Evolutionary conservation across 306 rosid species (phyloP).

Genomic region (Vachellia pachyceras): DNA sequence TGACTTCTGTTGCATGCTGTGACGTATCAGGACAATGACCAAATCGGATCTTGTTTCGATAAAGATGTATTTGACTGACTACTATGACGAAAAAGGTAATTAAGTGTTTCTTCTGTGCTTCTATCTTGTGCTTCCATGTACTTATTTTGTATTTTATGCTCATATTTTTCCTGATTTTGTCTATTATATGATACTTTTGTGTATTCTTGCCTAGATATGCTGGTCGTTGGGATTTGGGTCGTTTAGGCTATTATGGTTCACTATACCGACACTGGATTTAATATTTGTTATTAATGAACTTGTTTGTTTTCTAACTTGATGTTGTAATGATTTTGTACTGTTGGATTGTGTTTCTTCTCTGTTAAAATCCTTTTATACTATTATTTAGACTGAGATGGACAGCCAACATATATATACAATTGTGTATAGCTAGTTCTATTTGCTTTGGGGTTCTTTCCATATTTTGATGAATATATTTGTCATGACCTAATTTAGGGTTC

Average conservation of each 20-base stretch:
- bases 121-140: too few relatives aligned
- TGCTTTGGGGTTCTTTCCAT: not conserved
- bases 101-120: too few relatives aligned
- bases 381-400: constrained; percentile 13
- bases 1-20: too few relatives aligned
- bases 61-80: too few relatives aligned
- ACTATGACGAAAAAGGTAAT: too few relatives aligned
- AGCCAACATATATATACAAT: not conserved
- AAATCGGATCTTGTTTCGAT: too few relatives aligned
- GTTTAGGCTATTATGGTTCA: constrained; percentile 23
- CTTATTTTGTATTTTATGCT: too few relatives aligned
- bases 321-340: constrained; percentile 4
- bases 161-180: too few relatives aligned
- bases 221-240: not conserved
- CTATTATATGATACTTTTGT: too few relatives aligned
- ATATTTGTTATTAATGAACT: constrained; percentile 5
- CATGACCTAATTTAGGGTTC: constrained; percentile 17
- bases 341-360: not conserved
- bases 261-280: not conserved
- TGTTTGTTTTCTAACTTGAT: constrained; percentile 10
- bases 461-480: constrained; percentile 7
- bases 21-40: too few relatives aligned
- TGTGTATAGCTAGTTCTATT: not conserved
- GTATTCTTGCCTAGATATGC: not conserved
- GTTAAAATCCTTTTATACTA: not conserved